Conservation (phyloP, 2,329 filamentous ascomycete species). For the Pleoardoris graminearum region DNA sequence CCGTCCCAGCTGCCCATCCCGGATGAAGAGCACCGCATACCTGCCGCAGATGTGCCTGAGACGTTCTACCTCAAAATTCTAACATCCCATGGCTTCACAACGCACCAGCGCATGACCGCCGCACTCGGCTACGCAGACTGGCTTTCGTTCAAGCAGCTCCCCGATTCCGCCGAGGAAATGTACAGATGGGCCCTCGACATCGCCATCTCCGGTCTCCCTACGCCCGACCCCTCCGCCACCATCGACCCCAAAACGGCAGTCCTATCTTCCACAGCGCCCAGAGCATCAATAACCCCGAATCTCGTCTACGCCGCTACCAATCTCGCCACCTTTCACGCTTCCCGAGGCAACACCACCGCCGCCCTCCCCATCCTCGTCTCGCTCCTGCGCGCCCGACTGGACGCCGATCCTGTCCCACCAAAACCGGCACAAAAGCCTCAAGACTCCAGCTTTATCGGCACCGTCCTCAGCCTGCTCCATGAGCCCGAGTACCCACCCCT, state of each 20-base stretch:
- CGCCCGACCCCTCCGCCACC: slow-evolving; percentile 46
- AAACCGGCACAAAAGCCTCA: slow-evolving; percentile 18
- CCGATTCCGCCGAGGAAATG: slow-evolving; percentile 69
- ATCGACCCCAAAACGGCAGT: slow-evolving; percentile 67
- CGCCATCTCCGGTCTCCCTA: slow-evolving; percentile 61
- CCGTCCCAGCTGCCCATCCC: slow-evolving; percentile 67
- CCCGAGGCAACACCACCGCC: slow-evolving; percentile 64
- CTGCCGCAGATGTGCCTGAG: slow-evolving; percentile 69
- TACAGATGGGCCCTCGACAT: slow-evolving; percentile 78
- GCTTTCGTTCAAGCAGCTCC: slow-evolving; percentile 74
- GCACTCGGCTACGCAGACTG: slow-evolving; percentile 83
- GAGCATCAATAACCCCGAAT: slow-evolving; percentile 66
- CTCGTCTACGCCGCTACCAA: slow-evolving; percentile 75
- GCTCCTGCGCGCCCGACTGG: slow-evolving; percentile 74
- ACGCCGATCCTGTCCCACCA: slow-evolving; percentile 53
- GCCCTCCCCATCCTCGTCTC: slow-evolving; percentile 87
- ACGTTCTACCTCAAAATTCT: slow-evolving; percentile 80
- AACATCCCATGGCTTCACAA: slow-evolving; percentile 76
- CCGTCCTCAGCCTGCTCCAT: slow-evolving; percentile 42
- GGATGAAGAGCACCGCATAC: slow-evolving; percentile 73
- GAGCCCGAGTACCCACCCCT: slow-evolving; percentile 69
- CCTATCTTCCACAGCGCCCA: slow-evolving; percentile 58
- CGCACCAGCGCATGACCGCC: slow-evolving; percentile 78
- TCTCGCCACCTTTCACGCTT: slow-evolving; percentile 76
- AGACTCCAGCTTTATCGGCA: slow-evolving; percentile 32